A percentile compares a stretch with the other conserved stretches of the same genome.
phyloP scores from a whole-genome alignment of 208 protist species.

The Leishmania arabica region DNA sequence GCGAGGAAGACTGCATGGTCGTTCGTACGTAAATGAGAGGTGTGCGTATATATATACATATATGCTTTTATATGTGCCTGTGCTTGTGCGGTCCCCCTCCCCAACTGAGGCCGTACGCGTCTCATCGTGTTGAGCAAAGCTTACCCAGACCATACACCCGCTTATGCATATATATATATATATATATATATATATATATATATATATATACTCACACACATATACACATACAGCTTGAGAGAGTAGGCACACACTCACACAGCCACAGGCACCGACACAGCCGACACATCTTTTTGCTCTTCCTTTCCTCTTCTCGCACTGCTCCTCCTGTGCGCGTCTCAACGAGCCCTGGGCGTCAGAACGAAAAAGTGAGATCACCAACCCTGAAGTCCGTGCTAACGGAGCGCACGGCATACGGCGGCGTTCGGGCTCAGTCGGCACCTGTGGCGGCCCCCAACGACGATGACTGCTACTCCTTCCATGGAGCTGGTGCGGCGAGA shows the following conservation, averaged over 20 bases:
- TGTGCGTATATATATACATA: neutral
- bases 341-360: neutral
- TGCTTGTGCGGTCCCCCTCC: neutral
- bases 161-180: too few species aligned
- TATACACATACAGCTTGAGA: neutral
- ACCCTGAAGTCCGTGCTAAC: neutral
- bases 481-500: conserved; percentile 1
- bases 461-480: conserved; percentile 1
- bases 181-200: too few species aligned
- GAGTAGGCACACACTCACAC: neutral
- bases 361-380: neutral
- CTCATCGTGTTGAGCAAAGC: neutral
- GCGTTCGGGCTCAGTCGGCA: neutral
- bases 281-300: neutral
- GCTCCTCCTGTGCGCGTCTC: neutral
- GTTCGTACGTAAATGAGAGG: neutral
- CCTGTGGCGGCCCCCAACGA: neutral
- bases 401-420: neutral
- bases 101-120: too few species aligned
- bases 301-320: neutral
- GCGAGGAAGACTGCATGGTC: neutral
- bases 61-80: neutral
- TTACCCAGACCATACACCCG: neutral
- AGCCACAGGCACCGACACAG: neutral
- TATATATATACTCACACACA: neutral